Percentiles rank a stretch among this genome's conserved stretches.
Evolutionary conservation across 352 stramenopile species (phyloP).

Genomic region (Globisporangium cederbergense): DNA sequence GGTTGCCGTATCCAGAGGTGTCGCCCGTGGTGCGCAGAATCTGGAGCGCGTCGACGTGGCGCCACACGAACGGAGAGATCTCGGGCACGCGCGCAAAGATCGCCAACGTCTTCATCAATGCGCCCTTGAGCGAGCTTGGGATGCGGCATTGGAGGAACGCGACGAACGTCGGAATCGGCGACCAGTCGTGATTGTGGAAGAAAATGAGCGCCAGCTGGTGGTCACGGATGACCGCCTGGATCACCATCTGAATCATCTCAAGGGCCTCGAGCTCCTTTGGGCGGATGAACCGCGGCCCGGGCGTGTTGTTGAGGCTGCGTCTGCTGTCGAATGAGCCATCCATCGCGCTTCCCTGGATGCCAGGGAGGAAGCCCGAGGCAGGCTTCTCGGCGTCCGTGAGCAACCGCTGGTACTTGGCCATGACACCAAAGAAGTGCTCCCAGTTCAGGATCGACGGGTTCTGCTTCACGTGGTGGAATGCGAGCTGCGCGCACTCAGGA

Average conservation of each 20-base stretch:
- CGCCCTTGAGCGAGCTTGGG: conserved; percentile 78
- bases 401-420: conserved; percentile 81
- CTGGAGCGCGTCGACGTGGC: conserved; percentile 78
- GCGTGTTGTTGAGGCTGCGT: conserved; percentile 20
- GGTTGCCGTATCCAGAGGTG: conserved; percentile 51
- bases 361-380: conserved; percentile 27
- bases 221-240: conserved; percentile 75
- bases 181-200: conserved; percentile 86
- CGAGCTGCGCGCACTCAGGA: conserved; percentile 64
- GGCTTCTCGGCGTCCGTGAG: conserved; percentile 72
- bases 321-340: conserved; percentile 12
- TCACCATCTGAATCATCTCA: conserved; percentile 74
- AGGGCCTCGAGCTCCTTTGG: conserved; percentile 81
- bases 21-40: conserved; percentile 76
- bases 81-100: conserved; percentile 72
- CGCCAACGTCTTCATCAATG: conserved; percentile 83
- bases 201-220: conserved; percentile 76
- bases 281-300: conserved; percentile 68
- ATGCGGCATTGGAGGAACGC: conserved; percentile 81
- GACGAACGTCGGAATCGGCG: conserved; percentile 78
- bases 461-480: conserved; percentile 86
- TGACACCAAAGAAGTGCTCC: conserved; percentile 84
- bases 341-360: conserved; percentile 12
- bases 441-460: conserved; percentile 76
- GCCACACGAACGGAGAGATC: conserved; percentile 82